Conservation (phyloP, 306 rosid genomes). For the Morella rubra region DNA sequence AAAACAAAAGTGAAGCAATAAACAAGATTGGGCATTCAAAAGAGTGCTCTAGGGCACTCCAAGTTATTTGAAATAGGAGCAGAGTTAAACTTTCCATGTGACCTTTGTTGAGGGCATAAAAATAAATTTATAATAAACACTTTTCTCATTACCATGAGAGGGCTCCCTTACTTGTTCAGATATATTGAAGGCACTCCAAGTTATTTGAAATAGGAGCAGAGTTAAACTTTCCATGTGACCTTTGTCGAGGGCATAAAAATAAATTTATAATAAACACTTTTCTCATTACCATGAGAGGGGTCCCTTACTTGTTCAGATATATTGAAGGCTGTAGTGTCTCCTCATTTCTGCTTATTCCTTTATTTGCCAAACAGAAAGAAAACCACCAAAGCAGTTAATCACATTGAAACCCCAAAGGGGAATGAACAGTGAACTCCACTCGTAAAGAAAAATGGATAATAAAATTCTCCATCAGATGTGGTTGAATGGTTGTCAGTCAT, state of each 20-base stretch:
- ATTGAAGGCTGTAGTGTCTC: slow-evolving; percentile 81
- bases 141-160: neutral
- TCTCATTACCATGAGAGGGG: neutral
- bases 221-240: neutral
- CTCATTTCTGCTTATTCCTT: slow-evolving; percentile 80
- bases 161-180: slow-evolving; percentile 75
- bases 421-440: neutral
- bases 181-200: slow-evolving; percentile 68
- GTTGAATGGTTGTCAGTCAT: slow-evolving; percentile 6
- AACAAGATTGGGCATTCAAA: neutral
- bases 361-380: slow-evolving; percentile 31
- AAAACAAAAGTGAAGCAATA: slow-evolving; percentile 1
- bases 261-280: neutral
- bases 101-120: neutral
- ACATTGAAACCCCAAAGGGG: slow-evolving; percentile 11
- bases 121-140: neutral
- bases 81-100: neutral
- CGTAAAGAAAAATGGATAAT: slow-evolving; percentile 1
- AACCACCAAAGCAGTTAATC: slow-evolving; percentile 1
- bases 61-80: neutral
- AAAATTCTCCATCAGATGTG: slow-evolving; percentile 5
- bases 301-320: slow-evolving; percentile 85
- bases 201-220: neutral
- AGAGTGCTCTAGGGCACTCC: neutral
- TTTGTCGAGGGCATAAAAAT: neutral